Percentiles rank a stretch among this genome's conserved stretches.
Conservation (phyloP, 768 basidiomycete genomes). For the Russula olivacea region DNA sequence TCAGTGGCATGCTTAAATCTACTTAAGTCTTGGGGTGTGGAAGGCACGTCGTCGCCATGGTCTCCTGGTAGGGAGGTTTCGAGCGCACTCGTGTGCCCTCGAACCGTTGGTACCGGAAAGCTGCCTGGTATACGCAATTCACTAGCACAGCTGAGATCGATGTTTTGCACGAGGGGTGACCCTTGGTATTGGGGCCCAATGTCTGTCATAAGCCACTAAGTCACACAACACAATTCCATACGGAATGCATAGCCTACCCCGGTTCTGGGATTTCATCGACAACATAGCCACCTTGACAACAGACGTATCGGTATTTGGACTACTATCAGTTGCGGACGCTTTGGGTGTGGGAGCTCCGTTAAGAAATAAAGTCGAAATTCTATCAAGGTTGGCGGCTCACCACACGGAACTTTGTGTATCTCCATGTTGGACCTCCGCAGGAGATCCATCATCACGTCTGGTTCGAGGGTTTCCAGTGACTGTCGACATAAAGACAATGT, state of each 20-base stretch:
- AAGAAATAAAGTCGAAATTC: not conserved
- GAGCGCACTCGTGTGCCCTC: not conserved
- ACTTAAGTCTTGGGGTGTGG: not conserved
- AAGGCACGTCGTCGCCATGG: not conserved
- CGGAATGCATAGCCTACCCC: not conserved
- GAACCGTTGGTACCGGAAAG: not conserved
- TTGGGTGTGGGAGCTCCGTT: not conserved
- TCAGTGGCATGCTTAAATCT: not conserved
- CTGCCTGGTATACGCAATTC: not conserved
- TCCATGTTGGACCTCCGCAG: not conserved
- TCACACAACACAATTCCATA: not conserved
- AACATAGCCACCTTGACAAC: not conserved
- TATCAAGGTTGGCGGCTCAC: not conserved
- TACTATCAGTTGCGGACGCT: not conserved
- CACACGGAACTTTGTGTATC: not conserved
- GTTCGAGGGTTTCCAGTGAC: not conserved
- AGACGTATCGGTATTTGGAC: not conserved
- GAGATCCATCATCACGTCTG: not conserved
- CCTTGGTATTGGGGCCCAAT: too few relatives aligned
- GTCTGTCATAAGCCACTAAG: not conserved
- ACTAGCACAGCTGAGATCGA: not conserved
- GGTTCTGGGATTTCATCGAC: not conserved
- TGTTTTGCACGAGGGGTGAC: not conserved
- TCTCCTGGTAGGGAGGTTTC: not conserved
- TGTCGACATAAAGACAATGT: not conserved